These are phyloP conservation scores for Phenoliferia sp. DNA, from an alignment of 1,284 basidiomycete species.

Conservation along the genomic window DNA sequence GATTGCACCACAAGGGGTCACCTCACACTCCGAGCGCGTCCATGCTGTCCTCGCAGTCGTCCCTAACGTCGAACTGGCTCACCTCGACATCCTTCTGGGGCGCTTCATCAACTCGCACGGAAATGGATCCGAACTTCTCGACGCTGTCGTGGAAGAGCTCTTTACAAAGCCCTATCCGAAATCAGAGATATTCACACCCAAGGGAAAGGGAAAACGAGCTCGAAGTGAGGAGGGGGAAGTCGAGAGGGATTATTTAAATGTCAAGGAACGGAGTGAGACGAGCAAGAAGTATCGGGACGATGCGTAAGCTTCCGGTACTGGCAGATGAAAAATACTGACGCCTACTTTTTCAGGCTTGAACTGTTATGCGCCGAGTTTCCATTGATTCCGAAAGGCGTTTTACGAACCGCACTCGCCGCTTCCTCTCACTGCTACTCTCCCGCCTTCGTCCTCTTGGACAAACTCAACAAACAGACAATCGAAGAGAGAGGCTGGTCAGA, in stretches of 20 bases:
- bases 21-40: neutral
- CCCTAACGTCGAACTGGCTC: neutral
- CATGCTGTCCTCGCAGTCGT: neutral
- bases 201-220: neutral
- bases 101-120: neutral
- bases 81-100: neutral
- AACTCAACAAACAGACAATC: neutral
- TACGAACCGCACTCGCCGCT: neutral
- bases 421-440: neutral
- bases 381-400: neutral
- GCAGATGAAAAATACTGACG: neutral
- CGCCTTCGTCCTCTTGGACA: neutral
- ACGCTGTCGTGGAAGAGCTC: neutral
- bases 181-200: neutral
- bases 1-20: neutral
- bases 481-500: constrained; percentile 1
- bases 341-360: neutral
- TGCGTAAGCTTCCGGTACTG: neutral
- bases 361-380: neutral
- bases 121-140: too few species aligned
- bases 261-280: neutral
- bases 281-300: neutral
- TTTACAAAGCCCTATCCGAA: neutral
- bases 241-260: neutral
- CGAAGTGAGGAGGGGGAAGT: neutral